phyloP scores from a whole-genome alignment of 495 filamentous ascomycete genomes.

The Geopyxis carbonaria region DNA sequence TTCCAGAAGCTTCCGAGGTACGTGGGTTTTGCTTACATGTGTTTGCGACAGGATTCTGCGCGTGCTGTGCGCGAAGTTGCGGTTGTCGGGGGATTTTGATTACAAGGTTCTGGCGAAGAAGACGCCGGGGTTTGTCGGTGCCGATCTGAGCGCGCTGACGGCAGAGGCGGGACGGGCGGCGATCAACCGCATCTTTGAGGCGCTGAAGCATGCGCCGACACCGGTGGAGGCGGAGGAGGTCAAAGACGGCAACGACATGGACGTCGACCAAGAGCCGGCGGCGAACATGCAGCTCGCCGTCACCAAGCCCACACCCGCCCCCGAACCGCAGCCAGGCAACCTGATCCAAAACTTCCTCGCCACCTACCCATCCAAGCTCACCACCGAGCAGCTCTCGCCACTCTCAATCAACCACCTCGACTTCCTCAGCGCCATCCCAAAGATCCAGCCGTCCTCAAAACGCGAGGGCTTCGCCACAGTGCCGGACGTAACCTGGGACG shows the following conservation, averaged over 20 bases:
- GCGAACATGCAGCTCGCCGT: neutral
- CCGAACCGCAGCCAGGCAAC: constrained; percentile 5
- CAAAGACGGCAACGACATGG: constrained; percentile 6
- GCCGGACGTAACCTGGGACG: constrained; percentile 87
- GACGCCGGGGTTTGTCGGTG: constrained; percentile 88
- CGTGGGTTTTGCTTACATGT: neutral
- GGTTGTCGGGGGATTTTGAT: constrained; percentile 53
- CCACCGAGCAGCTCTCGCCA: constrained; percentile 16
- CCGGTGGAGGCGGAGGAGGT: constrained; percentile 1
- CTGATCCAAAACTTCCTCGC: constrained; percentile 26
- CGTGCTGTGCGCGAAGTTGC: constrained; percentile 54
- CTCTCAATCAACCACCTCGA: constrained; percentile 32
- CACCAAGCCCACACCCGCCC: constrained; percentile 2
- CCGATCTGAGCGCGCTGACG: constrained; percentile 76
- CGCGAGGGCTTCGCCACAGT: constrained; percentile 94
- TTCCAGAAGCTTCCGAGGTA: neutral
- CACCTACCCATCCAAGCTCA: constrained; percentile 29
- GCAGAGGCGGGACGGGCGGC: constrained; percentile 51
- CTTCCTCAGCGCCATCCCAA: constrained; percentile 60
- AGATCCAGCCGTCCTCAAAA: constrained; percentile 82
- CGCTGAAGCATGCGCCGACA: constrained; percentile 21
- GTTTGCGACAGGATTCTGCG: constrained; percentile 45
- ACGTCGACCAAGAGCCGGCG: constrained; percentile 6
- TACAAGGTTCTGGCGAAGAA: constrained; percentile 66
- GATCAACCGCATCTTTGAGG: constrained; percentile 40